A percentile compares a stretch with the other conserved stretches of the same genome.
phyloP scores from a whole-genome alignment of 139 green algal genomes.

The Coccomyxa sp. region DNA sequence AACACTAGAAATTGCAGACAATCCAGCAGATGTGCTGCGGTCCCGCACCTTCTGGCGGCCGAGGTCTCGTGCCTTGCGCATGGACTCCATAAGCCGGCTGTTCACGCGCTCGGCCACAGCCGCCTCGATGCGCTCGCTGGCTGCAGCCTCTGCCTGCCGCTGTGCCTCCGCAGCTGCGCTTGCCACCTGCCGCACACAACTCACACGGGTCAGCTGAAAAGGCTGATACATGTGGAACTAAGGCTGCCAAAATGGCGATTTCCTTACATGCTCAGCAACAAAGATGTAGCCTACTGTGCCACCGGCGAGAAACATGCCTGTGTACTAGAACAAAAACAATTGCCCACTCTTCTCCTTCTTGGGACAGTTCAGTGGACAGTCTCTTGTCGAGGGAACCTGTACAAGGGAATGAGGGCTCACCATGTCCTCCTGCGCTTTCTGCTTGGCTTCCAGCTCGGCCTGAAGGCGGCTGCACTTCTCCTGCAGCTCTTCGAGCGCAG shows the following conservation, averaged over 20 bases:
- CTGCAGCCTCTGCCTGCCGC: background rate
- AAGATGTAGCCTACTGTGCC: background rate
- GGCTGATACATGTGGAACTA: background rate
- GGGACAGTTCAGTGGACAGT: too few relatives aligned
- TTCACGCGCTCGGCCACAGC: conserved; percentile 6
- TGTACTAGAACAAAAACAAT: background rate
- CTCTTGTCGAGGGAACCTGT: too few relatives aligned
- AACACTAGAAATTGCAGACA: background rate
- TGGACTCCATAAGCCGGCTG: conserved; percentile 3
- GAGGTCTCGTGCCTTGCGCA: background rate
- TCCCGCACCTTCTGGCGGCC: conserved; percentile 6
- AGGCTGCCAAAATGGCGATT: background rate
- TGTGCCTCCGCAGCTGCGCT: background rate
- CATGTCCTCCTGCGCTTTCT: background rate
- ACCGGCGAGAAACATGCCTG: background rate
- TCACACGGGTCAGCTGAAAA: background rate
- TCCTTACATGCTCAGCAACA: background rate
- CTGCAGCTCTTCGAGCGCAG: background rate
- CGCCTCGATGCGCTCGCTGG: conserved; percentile 8
- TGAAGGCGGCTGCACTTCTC: background rate
- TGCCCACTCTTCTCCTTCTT: background rate
- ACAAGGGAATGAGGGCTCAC: background rate
- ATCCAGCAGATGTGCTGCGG: too few relatives aligned
- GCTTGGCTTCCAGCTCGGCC: background rate
- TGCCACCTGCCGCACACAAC: background rate